Percentiles rank a stretch among this genome's conserved stretches.
Conservation (phyloP, 2,329 filamentous ascomycete species). For the Xylaria sp. region DNA sequence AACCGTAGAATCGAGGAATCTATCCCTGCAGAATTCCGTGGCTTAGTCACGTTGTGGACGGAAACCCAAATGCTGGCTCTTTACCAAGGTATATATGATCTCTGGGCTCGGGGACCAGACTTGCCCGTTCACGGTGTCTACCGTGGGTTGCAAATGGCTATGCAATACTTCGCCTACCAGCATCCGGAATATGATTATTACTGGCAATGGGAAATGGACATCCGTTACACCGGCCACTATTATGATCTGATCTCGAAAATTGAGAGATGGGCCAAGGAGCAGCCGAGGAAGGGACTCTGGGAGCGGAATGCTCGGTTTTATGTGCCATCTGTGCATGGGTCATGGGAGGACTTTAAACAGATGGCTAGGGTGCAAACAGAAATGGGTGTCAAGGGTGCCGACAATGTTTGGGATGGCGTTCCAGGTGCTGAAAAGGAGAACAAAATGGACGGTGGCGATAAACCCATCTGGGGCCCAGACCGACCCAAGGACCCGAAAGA, state of each 20-base stretch:
- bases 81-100: conserved; percentile 87
- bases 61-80: conserved; percentile 91
- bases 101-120: conserved; percentile 71
- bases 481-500: conserved; percentile 75
- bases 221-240: conserved; percentile 89
- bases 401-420: conserved; percentile 73
- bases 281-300: conserved; percentile 84
- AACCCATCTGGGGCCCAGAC: conserved; percentile 85
- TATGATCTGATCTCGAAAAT: conserved; percentile 78
- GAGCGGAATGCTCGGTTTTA: conserved; percentile 84
- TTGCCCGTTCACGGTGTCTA: conserved; percentile 92
- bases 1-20: conserved; percentile 73
- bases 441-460: conserved; percentile 59
- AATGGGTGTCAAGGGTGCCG: conserved; percentile 71
- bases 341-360: conserved; percentile 82
- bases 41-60: conserved; percentile 91
- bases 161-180: conserved; percentile 90
- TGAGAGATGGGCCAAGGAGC: conserved; percentile 74
- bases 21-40: conserved; percentile 85
- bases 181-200: conserved; percentile 92
- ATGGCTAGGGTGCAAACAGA: conserved; percentile 82
- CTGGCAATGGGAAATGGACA: conserved; percentile 97
- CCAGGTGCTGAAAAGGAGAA: conserved; percentile 57
- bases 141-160: conserved; percentile 90
- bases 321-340: conserved; percentile 78